Evolutionary conservation across 306 rosid genomes (phyloP), one percentile per base, ranked within the genome.

Genomic region (Carpinus fangiana): DNA sequence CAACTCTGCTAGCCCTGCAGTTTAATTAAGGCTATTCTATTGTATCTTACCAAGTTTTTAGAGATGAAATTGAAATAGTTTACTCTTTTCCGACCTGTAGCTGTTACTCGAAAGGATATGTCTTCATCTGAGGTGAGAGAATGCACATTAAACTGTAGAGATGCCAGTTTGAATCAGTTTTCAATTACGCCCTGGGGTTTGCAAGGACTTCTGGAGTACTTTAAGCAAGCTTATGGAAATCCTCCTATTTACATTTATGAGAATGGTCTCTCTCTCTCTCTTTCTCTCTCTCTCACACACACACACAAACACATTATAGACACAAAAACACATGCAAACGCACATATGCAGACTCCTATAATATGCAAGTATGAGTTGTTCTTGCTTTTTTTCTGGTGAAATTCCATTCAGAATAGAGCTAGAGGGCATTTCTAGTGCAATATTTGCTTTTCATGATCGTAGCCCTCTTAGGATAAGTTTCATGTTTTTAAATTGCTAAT

Each of bases 181-280:
- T 77, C 85, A 14, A 57, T 70, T 53, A 67, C 73, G 12, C 59
- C 87, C 0, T 61, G 65, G 84, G 83, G 66, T 70, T 73, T 88
- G 78, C 59, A 68, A 84, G 61, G 21, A 43, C 0, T 79, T 53
- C 21, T 88, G 38, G 80, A 86, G 61, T 81, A 65, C 9, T 10
- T 86, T 66, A 84, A 86, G 84, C 82, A 84, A 5, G 18, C 17
- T 67, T 86, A 79, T 67, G 89, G 85, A n/a, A 78, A 86, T 59
- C 51, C 88, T 79, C 85, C 83, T 20, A 51, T 78, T 57, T 88
- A 86, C 82, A 86, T 90, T 72, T 87, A 88, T 7, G 92, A 90
- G 87, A 90, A 79, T 81, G 92, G 88, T 90, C 23, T 20, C 41
- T 51, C 34, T 51, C 72, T 45, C n/a, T 70, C 46, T 71, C 41